Conservation (phyloP, 1,284 basidiomycete species). For the Malassezia vespertilionis region DNA sequence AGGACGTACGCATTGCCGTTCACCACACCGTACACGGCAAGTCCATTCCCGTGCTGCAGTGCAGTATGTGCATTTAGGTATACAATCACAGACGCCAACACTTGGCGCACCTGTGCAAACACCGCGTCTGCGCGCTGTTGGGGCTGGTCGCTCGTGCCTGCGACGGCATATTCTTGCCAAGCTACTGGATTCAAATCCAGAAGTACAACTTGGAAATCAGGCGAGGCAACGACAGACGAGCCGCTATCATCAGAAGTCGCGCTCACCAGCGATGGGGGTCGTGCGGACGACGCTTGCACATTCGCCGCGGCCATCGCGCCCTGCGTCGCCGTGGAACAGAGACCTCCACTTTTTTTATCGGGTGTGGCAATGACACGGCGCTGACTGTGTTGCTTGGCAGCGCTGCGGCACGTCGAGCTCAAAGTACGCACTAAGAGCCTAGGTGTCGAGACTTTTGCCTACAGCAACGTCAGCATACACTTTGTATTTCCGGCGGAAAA, state of each 20-base stretch:
- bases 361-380: too few species aligned
- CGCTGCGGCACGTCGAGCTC: too few species aligned
- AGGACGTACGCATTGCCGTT: constrained; percentile 15
- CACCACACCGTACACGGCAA: constrained; percentile 80
- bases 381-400: too few species aligned
- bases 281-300: too few species aligned
- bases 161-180: constrained; percentile 18
- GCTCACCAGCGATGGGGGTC: too few species aligned
- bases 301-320: background rate
- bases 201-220: constrained; percentile 41
- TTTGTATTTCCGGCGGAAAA: too few species aligned
- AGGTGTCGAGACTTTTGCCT: too few species aligned
- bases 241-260: too few species aligned
- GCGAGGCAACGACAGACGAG: too few species aligned
- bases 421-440: too few species aligned
- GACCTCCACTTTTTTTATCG: too few species aligned
- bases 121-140: constrained; percentile 16
- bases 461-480: too few species aligned
- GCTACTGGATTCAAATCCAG: constrained; percentile 36
- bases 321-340: background rate
- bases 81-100: constrained; percentile 57
- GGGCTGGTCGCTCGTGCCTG: background rate
- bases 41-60: constrained; percentile 75
- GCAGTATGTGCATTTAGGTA: constrained; percentile 89
- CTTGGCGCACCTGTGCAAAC: constrained; percentile 24